phyloP scores from a whole-genome alignment of 2,329 filamentous ascomycete species.

The Endoconidiophora laricicola region DNA sequence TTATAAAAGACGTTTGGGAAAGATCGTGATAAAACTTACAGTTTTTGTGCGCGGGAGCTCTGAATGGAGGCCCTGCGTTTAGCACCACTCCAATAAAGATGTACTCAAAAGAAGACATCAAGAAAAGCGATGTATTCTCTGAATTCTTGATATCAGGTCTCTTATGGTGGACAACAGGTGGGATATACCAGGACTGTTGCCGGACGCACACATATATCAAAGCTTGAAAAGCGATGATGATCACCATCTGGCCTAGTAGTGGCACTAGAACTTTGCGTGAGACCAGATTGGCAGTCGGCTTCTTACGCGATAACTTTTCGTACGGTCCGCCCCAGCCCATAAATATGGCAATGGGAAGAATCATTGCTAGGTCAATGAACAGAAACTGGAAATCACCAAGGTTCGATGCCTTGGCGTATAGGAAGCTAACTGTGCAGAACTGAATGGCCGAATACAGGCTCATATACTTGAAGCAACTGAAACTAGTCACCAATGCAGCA shows the following conservation, averaged over 20 bases:
- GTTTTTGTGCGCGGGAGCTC: conserved; percentile 64
- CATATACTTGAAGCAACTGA: conserved; percentile 99
- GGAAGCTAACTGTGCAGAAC: conserved; percentile 90
- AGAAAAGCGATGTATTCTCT: conserved; percentile 80
- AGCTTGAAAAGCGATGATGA: conserved; percentile 65
- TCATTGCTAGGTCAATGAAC: conserved; percentile 84
- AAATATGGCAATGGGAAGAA: conserved; percentile 90
- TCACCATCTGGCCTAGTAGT: conserved; percentile 69
- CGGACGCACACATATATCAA: conserved; percentile 59
- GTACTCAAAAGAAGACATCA: conserved; percentile 88
- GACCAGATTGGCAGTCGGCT: conserved; percentile 82
- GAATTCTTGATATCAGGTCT: conserved; percentile 81
- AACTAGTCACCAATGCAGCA: conserved; percentile 90
- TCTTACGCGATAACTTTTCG: conserved; percentile 59
- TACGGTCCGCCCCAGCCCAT: conserved; percentile 96
- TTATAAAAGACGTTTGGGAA: not conserved
- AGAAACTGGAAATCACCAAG: conserved; percentile 96
- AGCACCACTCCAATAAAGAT: conserved; percentile 79
- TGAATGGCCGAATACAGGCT: conserved; percentile 98
- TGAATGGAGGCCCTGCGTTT: conserved; percentile 80
- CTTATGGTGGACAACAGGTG: conserved; percentile 58
- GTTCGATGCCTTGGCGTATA: conserved; percentile 87
- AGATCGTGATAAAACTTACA: conserved; percentile 32
- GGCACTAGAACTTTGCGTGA: conserved; percentile 84
- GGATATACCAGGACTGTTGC: conserved; percentile 63